Percentiles rank a stretch among this genome's conserved stretches.
Conservation (phyloP, 805 yeast species). For the Metschnikowia shivogae region DNA sequence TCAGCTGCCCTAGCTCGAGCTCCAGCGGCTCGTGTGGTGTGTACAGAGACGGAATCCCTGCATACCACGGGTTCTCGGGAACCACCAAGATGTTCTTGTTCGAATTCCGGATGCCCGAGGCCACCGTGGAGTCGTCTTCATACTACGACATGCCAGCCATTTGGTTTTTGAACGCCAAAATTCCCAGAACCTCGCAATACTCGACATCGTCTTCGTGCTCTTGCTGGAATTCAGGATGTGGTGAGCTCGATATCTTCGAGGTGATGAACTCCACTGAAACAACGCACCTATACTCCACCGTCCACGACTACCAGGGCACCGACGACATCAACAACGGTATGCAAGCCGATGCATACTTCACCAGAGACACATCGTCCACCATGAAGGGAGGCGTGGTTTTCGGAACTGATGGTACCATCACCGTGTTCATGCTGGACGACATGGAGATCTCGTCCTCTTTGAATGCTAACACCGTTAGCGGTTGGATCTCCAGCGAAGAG, state of each 20-base stretch:
- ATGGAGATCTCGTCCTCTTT: constrained; percentile 48
- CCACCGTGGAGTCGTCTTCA: constrained; percentile 30
- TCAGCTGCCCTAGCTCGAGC: constrained; percentile 56
- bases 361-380: constrained; percentile 46
- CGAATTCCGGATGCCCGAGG: constrained; percentile 65
- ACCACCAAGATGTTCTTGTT: constrained; percentile 66
- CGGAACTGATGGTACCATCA: constrained; percentile 54
- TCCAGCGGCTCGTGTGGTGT: constrained; percentile 63
- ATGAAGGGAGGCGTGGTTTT: constrained; percentile 75
- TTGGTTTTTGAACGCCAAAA: constrained; percentile 69
- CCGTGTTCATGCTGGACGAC: constrained; percentile 56
- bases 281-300: constrained; percentile 55
- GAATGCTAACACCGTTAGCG: constrained; percentile 38
- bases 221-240: constrained; percentile 76
- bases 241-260: constrained; percentile 76
- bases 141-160: constrained; percentile 67
- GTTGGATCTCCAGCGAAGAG: constrained; percentile 43
- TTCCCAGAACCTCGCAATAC: constrained; percentile 73
- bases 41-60: constrained; percentile 69
- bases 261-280: constrained; percentile 60
- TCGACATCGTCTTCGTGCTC: constrained; percentile 60
- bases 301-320: constrained; percentile 75
- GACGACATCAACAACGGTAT: constrained; percentile 60
- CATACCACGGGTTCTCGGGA: constrained; percentile 68
- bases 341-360: constrained; percentile 50